These are phyloP conservation scores for Penstemon newberryi DNA, from an alignment of 257 asterid species.

Conservation along the genomic window DNA sequence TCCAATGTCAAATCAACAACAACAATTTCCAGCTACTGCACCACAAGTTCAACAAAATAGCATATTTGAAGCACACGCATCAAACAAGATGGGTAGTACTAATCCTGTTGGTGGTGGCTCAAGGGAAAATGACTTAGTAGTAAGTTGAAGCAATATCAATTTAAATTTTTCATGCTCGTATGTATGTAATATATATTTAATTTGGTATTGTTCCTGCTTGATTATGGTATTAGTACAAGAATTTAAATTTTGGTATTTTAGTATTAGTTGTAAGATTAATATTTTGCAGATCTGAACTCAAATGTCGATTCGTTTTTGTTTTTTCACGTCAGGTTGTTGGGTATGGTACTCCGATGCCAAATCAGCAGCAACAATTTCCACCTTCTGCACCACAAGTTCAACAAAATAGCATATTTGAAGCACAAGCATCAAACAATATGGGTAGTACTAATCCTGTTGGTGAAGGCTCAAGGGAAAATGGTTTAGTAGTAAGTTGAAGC, in stretches of 20 bases:
- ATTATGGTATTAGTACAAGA: too few species aligned
- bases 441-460: conserved; percentile 13
- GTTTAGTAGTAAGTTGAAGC: conserved; percentile 30
- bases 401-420: conserved; percentile 11
- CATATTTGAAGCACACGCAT: too few species aligned
- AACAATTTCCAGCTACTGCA: too few species aligned
- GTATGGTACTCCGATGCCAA: not conserved
- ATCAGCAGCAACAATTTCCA: conserved; percentile 22
- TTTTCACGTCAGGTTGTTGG: conserved; percentile 12
- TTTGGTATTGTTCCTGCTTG: too few species aligned
- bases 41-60: too few species aligned
- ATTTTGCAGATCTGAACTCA: not conserved
- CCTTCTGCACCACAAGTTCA: conserved; percentile 7
- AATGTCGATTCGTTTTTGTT: not conserved
- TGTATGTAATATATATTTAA: too few species aligned
- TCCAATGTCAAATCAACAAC: too few species aligned
- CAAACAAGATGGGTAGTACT: not conserved
- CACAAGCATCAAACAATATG: conserved; percentile 16
- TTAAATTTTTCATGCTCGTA: not conserved
- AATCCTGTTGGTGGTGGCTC: conserved; percentile 5
- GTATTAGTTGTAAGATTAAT: not conserved
- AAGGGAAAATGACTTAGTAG: not conserved
- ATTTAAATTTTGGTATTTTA: too few species aligned
- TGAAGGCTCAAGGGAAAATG: conserved; percentile 22
- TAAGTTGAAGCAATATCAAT: conserved; percentile 21